Conservation (phyloP, 2,329 filamentous ascomycete species). For the Ramularia collo-cygni region DNA sequence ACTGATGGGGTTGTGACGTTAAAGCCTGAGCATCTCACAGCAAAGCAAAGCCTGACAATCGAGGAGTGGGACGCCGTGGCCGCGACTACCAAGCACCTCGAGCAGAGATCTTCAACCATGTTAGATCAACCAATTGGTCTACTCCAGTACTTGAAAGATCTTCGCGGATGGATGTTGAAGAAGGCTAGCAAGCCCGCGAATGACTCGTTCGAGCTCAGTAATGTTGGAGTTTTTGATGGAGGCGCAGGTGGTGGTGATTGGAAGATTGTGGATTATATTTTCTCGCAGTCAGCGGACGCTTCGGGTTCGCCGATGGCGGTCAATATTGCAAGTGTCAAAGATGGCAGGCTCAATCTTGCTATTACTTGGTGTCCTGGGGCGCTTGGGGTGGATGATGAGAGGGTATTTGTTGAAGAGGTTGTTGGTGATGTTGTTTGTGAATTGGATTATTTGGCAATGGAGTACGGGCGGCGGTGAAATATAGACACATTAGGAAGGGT, state of each 20-base stretch:
- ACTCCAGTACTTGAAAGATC: conserved; percentile 35
- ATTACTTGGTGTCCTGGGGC: conserved; percentile 40
- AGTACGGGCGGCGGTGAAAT: no score
- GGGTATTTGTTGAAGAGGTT: conserved; percentile 21
- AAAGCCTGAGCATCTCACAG: not conserved
- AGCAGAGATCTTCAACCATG: conserved; percentile 26
- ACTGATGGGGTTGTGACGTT: conserved; percentile 12
- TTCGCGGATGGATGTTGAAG: conserved; percentile 35
- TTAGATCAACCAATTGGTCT: conserved; percentile 39
- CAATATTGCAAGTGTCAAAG: conserved; percentile 37
- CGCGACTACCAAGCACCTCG: conserved; percentile 29
- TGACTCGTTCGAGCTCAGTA: conserved; percentile 42
- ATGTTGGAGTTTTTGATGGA: conserved; percentile 35
- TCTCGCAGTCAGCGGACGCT: conserved; percentile 40
- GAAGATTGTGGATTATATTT: conserved; percentile 34
- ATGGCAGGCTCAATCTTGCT: conserved; percentile 33
- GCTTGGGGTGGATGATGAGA: conserved; percentile 32
- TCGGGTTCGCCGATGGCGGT: conserved; percentile 35
- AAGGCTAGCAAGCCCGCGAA: conserved; percentile 36
- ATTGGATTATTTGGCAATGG: no score
- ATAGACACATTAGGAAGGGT: no score
- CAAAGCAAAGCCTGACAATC: conserved; percentile 1
- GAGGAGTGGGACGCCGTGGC: conserved; percentile 32
- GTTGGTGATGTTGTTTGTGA: conserved; percentile 9
- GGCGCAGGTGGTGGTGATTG: conserved; percentile 8